Percentiles rank a stretch among this genome's conserved stretches.
phyloP scores from a whole-genome alignment of 75 land plant species.

The Pinus tabuliformis region DNA sequence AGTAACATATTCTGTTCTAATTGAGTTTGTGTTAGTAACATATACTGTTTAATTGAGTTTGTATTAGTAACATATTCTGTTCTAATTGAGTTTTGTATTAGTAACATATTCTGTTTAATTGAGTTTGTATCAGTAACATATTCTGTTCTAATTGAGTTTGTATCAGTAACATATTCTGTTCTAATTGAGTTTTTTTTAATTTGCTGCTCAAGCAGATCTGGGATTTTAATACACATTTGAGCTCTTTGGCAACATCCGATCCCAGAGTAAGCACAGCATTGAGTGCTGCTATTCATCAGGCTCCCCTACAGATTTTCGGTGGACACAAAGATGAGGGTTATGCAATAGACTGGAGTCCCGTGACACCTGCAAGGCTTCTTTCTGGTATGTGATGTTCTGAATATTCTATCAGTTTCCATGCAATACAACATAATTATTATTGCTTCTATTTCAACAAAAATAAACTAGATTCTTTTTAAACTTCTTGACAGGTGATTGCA shows the following conservation, averaged over 20 bases:
- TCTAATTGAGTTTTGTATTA: no score
- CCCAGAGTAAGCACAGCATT: conserved; percentile 31
- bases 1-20: neutral
- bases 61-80: no score
- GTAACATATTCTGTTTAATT: neutral
- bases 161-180: neutral
- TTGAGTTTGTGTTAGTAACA: neutral
- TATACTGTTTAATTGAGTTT: no score
- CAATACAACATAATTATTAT: neutral
- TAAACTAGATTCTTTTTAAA: neutral
- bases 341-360: conserved; percentile 94
- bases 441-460: neutral
- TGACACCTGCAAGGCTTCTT: conserved; percentile 74
- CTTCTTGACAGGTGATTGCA: conserved; percentile 75
- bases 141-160: neutral
- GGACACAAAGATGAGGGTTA: conserved; percentile 97
- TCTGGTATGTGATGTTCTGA: conserved; percentile 52
- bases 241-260: conserved; percentile 62
- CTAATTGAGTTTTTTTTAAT: neutral
- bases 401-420: neutral
- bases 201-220: conserved; percentile 58
- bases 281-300: conserved; percentile 32
- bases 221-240: conserved; percentile 76
- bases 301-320: conserved; percentile 70
- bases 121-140: no score